A percentile compares a stretch with the other conserved stretches of the same genome.
These are phyloP conservation scores for Aurifilum marmelostoma DNA, from an alignment of 2,329 filamentous ascomycete species.

Conservation along the genomic window DNA sequence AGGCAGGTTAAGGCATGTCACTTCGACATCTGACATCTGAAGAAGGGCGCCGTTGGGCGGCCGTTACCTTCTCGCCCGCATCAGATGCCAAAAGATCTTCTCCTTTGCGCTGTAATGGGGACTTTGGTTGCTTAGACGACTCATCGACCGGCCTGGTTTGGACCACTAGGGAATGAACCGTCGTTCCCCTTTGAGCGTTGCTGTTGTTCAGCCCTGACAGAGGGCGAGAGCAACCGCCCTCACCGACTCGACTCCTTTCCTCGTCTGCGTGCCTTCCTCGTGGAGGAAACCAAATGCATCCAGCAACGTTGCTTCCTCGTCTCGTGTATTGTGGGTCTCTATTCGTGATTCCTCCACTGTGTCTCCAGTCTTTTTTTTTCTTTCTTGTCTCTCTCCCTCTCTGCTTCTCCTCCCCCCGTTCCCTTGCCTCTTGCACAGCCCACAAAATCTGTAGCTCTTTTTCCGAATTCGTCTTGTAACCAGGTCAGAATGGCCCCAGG, in stretches of 20 bases:
- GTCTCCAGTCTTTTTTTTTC: constrained; percentile 2
- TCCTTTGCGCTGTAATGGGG: not conserved
- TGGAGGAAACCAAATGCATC: not conserved
- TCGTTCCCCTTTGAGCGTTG: not conserved
- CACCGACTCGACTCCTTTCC: not conserved
- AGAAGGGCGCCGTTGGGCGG: not conserved
- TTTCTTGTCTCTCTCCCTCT: not conserved
- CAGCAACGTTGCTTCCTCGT: not conserved
- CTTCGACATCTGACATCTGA: not conserved
- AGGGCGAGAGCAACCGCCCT: not conserved
- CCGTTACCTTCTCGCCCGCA: not conserved
- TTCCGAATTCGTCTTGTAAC: not conserved
- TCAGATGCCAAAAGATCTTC: not conserved
- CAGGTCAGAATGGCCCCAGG: not conserved
- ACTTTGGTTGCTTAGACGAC: not conserved
- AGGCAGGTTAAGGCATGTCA: not conserved
- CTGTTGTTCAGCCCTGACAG: not conserved
- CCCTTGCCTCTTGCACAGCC: not conserved
- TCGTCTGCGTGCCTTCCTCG: not conserved
- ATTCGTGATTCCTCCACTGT: constrained; percentile 4
- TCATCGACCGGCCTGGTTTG: not conserved
- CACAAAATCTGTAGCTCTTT: not conserved
- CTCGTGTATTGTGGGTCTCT: not conserved
- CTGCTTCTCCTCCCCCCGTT: too few species aligned
- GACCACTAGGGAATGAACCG: not conserved